A percentile compares a stretch with the other conserved stretches of the same genome.
Conservation (phyloP, 192 early-diverging fungal species). For the Backusella liffmaniae region DNA sequence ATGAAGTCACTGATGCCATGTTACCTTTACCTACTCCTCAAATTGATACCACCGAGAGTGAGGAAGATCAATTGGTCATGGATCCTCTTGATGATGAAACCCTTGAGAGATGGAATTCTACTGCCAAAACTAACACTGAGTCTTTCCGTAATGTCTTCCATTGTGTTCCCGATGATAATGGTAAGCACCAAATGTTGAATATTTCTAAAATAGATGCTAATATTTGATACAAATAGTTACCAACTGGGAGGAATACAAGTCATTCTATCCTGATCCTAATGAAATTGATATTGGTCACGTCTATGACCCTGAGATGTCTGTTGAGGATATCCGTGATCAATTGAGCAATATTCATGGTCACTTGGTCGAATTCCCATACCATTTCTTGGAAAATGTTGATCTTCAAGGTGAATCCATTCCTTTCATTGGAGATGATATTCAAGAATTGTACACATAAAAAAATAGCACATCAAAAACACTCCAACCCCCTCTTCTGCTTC, state of each 20-base stretch:
- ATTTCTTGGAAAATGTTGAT: constrained; percentile 47
- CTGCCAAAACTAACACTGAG: constrained; percentile 63
- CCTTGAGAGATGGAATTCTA: constrained; percentile 57
- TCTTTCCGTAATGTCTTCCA: constrained; percentile 79
- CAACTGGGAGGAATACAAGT: constrained; percentile 47
- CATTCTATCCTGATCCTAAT: constrained; percentile 42
- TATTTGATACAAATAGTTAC: constrained; percentile 11
- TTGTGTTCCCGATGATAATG: constrained; percentile 78
- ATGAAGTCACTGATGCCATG: constrained; percentile 32
- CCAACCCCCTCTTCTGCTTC: neutral
- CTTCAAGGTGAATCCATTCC: constrained; percentile 37
- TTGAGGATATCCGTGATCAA: constrained; percentile 35
- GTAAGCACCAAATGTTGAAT: constrained; percentile 5
- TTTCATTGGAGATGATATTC: constrained; percentile 15
- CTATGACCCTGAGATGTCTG: constrained; percentile 35
- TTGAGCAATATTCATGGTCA: constrained; percentile 47
- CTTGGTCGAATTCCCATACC: constrained; percentile 50
- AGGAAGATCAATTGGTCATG: constrained; percentile 44
- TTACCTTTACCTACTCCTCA: constrained; percentile 31
- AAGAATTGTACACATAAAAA: constrained; percentile 32
- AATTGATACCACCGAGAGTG: constrained; percentile 24
- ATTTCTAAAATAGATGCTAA: neutral
- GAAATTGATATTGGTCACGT: constrained; percentile 47
- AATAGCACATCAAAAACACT: neutral
- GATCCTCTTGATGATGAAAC: constrained; percentile 73